Percentiles rank a stretch among this genome's conserved stretches.
Conservation (phyloP, 2,329 filamentous ascomycete genomes). For the Penicillium sp. region DNA sequence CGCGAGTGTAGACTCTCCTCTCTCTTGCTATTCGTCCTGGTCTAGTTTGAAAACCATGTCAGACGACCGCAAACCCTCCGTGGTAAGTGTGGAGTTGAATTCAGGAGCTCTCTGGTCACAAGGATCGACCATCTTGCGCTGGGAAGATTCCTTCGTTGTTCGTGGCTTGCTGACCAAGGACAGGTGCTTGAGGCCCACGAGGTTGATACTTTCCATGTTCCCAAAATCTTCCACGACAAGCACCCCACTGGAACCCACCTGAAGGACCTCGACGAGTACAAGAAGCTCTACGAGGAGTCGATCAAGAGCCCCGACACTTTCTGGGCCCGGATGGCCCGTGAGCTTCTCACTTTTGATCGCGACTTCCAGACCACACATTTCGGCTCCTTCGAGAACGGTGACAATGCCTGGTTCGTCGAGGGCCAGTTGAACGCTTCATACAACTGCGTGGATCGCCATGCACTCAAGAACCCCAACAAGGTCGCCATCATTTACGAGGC, state of each 20-base stretch:
- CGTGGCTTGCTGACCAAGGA: too few species aligned
- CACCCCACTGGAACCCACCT: conserved; percentile 57
- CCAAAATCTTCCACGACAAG: conserved; percentile 52
- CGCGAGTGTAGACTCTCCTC: not conserved
- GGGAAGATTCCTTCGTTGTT: too few species aligned
- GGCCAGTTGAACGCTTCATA: conserved; percentile 91
- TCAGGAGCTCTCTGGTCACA: not conserved
- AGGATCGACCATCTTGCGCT: not conserved
- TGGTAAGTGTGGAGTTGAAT: conserved; percentile 31
- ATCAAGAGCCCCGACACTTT: conserved; percentile 85
- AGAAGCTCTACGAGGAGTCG: conserved; percentile 68
- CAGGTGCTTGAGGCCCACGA: conserved; percentile 44
- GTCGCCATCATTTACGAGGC: conserved; percentile 98
- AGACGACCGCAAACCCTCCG: conserved; percentile 34
- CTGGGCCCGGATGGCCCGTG: conserved; percentile 79
- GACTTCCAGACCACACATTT: conserved; percentile 86
- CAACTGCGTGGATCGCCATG: conserved; percentile 96
- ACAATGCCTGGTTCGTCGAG: conserved; percentile 92
- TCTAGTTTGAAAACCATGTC: conserved; percentile 29
- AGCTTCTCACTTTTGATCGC: conserved; percentile 81
- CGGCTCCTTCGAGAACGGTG: conserved; percentile 70
- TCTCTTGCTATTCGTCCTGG: not conserved
- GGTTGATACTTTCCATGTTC: conserved; percentile 50
- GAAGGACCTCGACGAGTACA: conserved; percentile 56
- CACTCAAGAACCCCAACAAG: conserved; percentile 87